These are phyloP conservation scores for Fistulinella prunicolor DNA, from an alignment of 768 basidiomycete genomes.

Conservation along the genomic window DNA sequence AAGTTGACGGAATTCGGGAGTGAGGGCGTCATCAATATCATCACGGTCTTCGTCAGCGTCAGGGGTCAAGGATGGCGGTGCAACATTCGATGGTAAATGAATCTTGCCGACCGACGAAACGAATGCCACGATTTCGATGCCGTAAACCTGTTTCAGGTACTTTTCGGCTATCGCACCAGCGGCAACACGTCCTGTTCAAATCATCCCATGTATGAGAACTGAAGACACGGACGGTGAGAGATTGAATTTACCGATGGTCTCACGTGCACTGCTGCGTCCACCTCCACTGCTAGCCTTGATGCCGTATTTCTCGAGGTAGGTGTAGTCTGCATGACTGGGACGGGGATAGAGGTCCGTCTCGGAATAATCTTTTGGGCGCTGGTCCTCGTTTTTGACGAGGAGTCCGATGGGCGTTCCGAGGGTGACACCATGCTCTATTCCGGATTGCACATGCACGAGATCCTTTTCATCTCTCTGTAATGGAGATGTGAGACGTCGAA, in stretches of 20 bases:
- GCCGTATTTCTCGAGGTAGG: conserved; percentile 96
- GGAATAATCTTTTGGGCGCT: conserved; percentile 96
- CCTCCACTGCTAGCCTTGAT: conserved; percentile 97
- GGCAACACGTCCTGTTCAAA: conserved; percentile 77
- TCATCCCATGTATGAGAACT: conserved; percentile 4
- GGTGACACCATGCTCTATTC: conserved; percentile 89
- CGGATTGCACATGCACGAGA: conserved; percentile 89
- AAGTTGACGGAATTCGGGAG: conserved; percentile 79
- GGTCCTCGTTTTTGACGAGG: conserved; percentile 97
- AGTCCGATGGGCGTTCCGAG: conserved; percentile 97
- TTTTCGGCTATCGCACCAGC: conserved; percentile 98
- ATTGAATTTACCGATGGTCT: conserved; percentile 77
- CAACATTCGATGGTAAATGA: conserved; percentile 59
- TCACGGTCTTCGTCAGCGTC: conserved; percentile 57
- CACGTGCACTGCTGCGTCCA: conserved; percentile 90
- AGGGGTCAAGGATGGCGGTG: conserved; percentile 38
- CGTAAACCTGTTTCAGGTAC: conserved; percentile 83
- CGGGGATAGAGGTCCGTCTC: conserved; percentile 98
- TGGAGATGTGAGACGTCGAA: conserved; percentile 1
- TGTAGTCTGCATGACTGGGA: conserved; percentile 96
- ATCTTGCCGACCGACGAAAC: conserved; percentile 96
- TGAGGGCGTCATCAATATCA: conserved; percentile 68
- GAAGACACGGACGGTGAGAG: conserved; percentile 1
- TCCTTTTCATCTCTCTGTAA: conserved; percentile 94
- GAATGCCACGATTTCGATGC: conserved; percentile 95